These are phyloP conservation scores for Andrographis paniculata DNA, from an alignment of 305 asterid species.

Conservation along the genomic window DNA sequence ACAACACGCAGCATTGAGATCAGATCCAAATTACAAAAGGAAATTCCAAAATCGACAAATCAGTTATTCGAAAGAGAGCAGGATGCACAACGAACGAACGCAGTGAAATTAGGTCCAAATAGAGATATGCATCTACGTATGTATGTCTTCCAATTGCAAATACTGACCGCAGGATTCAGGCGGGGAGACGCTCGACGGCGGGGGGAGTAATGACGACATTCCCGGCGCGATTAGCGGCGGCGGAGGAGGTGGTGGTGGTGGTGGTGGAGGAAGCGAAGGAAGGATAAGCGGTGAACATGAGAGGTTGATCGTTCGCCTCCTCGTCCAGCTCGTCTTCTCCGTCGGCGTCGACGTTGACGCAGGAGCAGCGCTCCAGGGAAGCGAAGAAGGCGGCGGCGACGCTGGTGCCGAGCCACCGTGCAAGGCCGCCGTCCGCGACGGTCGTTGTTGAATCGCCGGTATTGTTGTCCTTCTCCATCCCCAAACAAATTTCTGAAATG, in stretches of 20 bases:
- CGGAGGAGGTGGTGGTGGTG: slow-evolving; percentile 8
- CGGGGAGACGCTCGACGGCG: slow-evolving; percentile 47
- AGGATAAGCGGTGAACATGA: slow-evolving; percentile 44
- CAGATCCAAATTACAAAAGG: background rate
- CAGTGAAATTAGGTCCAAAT: too few relatives aligned
- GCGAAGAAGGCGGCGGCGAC: slow-evolving; percentile 86
- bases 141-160: background rate
- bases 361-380: slow-evolving; percentile 75
- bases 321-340: slow-evolving; percentile 62
- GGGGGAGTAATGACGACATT: slow-evolving; percentile 17
- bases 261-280: slow-evolving; percentile 30
- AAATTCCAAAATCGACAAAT: background rate
- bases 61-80: too few relatives aligned
- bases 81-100: background rate
- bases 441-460: slow-evolving; percentile 28
- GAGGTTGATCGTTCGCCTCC: slow-evolving; percentile 71
- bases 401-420: slow-evolving; percentile 72
- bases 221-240: slow-evolving; percentile 16
- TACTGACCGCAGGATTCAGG: slow-evolving; percentile 22
- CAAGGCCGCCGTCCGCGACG: slow-evolving; percentile 76
- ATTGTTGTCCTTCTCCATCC: slow-evolving; percentile 63
- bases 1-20: background rate
- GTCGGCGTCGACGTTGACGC: slow-evolving; percentile 82
- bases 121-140: background rate
- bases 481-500: background rate